Conservation (phyloP, 768 basidiomycete genomes). For the Gymnopilus dilepis region DNA sequence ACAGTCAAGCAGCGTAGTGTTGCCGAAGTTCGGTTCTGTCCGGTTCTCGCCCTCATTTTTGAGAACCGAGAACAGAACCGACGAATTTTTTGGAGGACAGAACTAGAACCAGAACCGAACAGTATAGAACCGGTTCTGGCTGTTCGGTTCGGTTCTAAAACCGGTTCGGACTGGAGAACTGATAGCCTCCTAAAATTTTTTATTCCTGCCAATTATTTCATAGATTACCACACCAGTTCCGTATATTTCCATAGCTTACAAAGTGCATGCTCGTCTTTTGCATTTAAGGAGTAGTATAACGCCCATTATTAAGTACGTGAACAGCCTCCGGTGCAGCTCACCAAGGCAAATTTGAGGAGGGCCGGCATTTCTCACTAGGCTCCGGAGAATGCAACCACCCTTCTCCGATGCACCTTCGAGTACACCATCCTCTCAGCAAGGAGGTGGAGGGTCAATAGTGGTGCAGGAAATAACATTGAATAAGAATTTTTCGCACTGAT, state of each 20-base stretch:
- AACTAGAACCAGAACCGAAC: constrained; percentile 25
- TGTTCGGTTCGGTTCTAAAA: constrained; percentile 21
- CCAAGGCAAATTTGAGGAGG: neutral
- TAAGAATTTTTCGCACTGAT: neutral
- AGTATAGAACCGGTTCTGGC: constrained; percentile 17
- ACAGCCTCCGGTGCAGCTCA: constrained; percentile 20
- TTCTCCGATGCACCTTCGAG: constrained; percentile 7
- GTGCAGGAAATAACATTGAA: neutral
- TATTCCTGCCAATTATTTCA: neutral
- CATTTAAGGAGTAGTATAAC: constrained; percentile 21
- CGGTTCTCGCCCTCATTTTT: constrained; percentile 13
- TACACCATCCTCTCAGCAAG: neutral
- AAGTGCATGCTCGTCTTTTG: constrained; percentile 12
- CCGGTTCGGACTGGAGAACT: constrained; percentile 19
- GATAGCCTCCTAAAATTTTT: neutral
- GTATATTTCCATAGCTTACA: neutral
- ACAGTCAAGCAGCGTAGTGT: too few relatives aligned
- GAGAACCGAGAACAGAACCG: constrained; percentile 24
- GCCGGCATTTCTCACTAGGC: constrained; percentile 9
- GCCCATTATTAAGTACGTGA: constrained; percentile 27
- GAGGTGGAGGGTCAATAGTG: neutral
- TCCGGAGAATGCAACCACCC: constrained; percentile 19
- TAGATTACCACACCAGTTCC: neutral
- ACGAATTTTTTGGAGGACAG: constrained; percentile 8
- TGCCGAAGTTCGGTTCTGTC: constrained; percentile 27